phyloP scores from a whole-genome alignment of 176 grass and related monocot species.

The Bothriochloa decipiens region DNA sequence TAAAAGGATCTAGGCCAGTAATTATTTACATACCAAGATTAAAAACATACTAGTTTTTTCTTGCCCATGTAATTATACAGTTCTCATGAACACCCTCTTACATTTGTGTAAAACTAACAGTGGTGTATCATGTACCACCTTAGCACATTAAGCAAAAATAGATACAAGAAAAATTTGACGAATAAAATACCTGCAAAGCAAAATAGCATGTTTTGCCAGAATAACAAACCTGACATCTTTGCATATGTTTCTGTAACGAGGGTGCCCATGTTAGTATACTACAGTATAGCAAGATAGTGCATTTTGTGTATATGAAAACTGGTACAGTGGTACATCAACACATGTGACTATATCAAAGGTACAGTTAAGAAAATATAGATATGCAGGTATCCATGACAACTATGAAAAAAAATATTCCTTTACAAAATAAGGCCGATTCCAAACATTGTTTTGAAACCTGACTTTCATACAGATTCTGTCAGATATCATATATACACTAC shows the following conservation, averaged over 20 bases:
- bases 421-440: background rate
- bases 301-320: conserved; percentile 24
- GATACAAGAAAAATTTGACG: conserved; percentile 9
- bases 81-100: background rate
- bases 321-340: background rate
- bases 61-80: background rate
- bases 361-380: background rate
- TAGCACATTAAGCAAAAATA: conserved; percentile 24
- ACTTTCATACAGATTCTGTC: background rate
- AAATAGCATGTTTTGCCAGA: conserved; percentile 90
- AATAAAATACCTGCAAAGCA: conserved; percentile 81
- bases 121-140: background rate
- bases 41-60: background rate
- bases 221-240: conserved; percentile 84
- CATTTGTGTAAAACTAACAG: conserved; percentile 19
- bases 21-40: conserved; percentile 14
- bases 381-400: background rate
- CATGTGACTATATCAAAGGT: conserved; percentile 5
- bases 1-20: background rate
- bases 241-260: conserved; percentile 82
- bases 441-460: background rate
- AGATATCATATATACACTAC: background rate
- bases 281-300: conserved; percentile 1
- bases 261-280: conserved; percentile 43
- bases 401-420: background rate